Conservation (phyloP, 2,329 filamentous ascomycete species). For the Sphaceloma murrayae region DNA sequence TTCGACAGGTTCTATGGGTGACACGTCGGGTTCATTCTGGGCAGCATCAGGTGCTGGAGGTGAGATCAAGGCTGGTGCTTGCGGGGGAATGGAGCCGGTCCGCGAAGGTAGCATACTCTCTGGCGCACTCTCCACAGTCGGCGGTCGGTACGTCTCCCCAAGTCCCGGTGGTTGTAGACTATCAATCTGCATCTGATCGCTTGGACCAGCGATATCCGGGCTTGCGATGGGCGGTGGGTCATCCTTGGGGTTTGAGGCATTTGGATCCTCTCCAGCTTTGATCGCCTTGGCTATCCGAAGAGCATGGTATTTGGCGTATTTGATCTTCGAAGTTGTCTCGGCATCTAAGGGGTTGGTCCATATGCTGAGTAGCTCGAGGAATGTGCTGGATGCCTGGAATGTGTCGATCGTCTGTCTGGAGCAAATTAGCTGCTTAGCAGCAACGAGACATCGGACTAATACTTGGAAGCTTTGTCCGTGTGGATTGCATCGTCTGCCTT, state of each 20-base stretch:
- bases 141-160: slow-evolving; percentile 30
- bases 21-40: slow-evolving; percentile 40
- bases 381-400: slow-evolving; percentile 83
- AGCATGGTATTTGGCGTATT: slow-evolving; percentile 94
- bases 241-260: slow-evolving; percentile 73
- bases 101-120: slow-evolving; percentile 44
- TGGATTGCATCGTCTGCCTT: slow-evolving; percentile 73
- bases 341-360: slow-evolving; percentile 64
- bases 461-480: slow-evolving; percentile 76
- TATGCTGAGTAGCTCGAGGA: slow-evolving; percentile 77
- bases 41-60: slow-evolving; percentile 34
- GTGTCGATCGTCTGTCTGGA: slow-evolving; percentile 81
- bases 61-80: slow-evolving; percentile 17
- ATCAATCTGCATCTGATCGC: slow-evolving; percentile 8
- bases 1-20: slow-evolving; percentile 41
- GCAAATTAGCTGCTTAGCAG: background rate
- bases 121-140: slow-evolving; percentile 51
- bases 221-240: slow-evolving; percentile 34
- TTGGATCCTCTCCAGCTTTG: slow-evolving; percentile 84
- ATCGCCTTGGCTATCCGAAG: slow-evolving; percentile 82
- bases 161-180: background rate
- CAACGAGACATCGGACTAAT: slow-evolving; percentile 25
- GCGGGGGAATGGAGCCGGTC: slow-evolving; percentile 23
- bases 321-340: slow-evolving; percentile 77
- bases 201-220: background rate